Base-by-base conservation (phyloP, 305 asterid species). In the Fraxinus dipetala region DNA sequence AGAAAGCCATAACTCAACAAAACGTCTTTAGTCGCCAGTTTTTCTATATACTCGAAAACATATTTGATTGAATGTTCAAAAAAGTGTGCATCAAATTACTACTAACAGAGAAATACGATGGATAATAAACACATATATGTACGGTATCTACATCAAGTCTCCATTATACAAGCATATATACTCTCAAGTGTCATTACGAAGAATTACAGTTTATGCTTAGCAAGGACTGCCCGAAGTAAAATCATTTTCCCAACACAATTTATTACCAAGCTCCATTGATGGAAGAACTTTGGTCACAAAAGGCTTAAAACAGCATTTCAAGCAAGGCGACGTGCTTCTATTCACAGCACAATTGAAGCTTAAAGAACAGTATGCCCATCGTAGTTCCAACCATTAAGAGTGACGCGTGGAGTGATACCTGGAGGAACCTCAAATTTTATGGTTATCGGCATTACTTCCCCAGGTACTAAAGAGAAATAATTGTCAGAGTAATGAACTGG, bases 401-500 rank as follows among this genome's bases (percentile, higher is more conserved):
- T 80, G 76, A 95, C 85, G n/a, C 83, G 86, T 38, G 98, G 98
- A 10, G 90, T 89, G 36, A 85, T 76, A 59, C 92, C 96, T 1
- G 89, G 40, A 5, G 96, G 93, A 69, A 86, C 97, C 83, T 95
- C 94, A 78, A 95, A 95, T 75, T 93, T 89, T 20, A 95, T 82
- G 72, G 82, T 88, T n/a, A 93, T 84, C 2, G 88, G 61, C 94
- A 77, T 92, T 67, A 85, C 92, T 87, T 95, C 99, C 7, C 97
- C 98, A 0, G 98, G 99, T 28, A 89, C 97, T 51, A 95, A 85
- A n/a, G 98, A 95, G 87, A 95, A 93, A 80, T 94, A 95, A 91
- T 95, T 95, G 85, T 94, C 92, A 1, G 98, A 95, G 87, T 95
- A 95, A 87, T 94, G 98, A 84, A 94, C 95, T 16, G 98, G 99